phyloP scores from a whole-genome alignment of 2,329 filamentous ascomycete species.

The Aschersonia sp. region DNA sequence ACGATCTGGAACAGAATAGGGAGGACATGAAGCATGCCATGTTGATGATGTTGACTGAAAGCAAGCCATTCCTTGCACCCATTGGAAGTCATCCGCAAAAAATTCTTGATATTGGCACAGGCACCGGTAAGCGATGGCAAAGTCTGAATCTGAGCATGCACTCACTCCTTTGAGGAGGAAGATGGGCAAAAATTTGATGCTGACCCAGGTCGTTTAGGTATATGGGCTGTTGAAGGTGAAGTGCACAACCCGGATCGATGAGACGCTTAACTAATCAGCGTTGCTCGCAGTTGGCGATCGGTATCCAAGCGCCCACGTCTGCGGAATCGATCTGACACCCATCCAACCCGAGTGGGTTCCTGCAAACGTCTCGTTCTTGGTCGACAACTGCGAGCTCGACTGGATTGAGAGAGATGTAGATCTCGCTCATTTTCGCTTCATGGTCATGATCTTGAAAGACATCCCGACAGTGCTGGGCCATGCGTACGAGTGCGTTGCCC shows the following conservation, averaged over 20 bases:
- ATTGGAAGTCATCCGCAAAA: conserved; percentile 18
- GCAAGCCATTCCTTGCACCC: conserved; percentile 24
- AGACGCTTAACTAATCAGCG: background rate
- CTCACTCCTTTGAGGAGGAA: background rate
- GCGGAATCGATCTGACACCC: conserved; percentile 23
- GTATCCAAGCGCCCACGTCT: conserved; percentile 20
- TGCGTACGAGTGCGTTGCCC: conserved; percentile 7
- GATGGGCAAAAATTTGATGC: background rate
- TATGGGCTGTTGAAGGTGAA: conserved; percentile 6
- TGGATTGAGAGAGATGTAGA: conserved; percentile 14
- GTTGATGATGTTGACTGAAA: conserved; percentile 17
- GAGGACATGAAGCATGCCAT: conserved; percentile 26
- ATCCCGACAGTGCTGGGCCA: conserved; percentile 6
- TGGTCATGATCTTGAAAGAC: conserved; percentile 7
- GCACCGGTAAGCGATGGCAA: conserved; percentile 2
- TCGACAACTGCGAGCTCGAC: conserved; percentile 19
- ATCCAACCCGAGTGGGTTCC: conserved; percentile 25
- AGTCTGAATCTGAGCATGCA: background rate
- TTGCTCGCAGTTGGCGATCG: conserved; percentile 7
- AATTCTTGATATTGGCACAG: conserved; percentile 26
- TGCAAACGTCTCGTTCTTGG: conserved; percentile 23
- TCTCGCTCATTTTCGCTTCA: conserved; percentile 15
- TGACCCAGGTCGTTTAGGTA: conserved; percentile 1
- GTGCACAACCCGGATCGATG: background rate
- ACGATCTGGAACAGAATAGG: conserved; percentile 21